Conservation (phyloP, 257 asterid species). For the Solanum sejunctum region DNA sequence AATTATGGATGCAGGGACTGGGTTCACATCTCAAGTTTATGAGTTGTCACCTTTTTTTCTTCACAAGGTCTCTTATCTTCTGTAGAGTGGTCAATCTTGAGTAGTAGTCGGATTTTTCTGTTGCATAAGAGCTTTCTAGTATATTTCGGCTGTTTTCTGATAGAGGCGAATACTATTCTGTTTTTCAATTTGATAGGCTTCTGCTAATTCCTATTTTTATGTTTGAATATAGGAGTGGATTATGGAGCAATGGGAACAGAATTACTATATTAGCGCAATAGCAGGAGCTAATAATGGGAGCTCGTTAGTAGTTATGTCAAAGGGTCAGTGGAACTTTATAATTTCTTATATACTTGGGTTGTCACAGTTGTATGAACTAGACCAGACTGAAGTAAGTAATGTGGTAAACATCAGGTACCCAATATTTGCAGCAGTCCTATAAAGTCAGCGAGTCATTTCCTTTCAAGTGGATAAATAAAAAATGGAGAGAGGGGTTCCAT, state of each 20-base stretch:
- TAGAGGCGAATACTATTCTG: not conserved
- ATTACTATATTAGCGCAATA: conserved; percentile 45
- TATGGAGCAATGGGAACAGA: conserved; percentile 60
- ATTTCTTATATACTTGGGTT: not conserved
- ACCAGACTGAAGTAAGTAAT: not conserved
- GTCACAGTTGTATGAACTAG: not conserved
- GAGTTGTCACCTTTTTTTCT: conserved; percentile 32
- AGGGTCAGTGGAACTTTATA: conserved; percentile 24
- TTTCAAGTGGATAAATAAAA: conserved; percentile 67
- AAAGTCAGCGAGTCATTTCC: conserved; percentile 65
- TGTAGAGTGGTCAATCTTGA: not conserved
- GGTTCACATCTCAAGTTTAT: conserved; percentile 36
- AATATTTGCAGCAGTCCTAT: conserved; percentile 57
- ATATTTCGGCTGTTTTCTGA: not conserved
- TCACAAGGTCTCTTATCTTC: conserved; percentile 28
- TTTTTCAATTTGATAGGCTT: not conserved
- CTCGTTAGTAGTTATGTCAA: conserved; percentile 58
- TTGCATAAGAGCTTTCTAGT: not conserved
- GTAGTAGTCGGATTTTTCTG: not conserved
- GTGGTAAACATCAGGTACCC: conserved; percentile 28
- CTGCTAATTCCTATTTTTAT: not conserved
- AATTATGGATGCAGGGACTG: conserved; percentile 56
- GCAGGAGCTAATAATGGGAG: conserved; percentile 60
- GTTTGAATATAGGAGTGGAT: conserved; percentile 42
- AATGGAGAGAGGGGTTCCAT: conserved; percentile 59